A percentile compares a stretch with the other conserved stretches of the same genome.
These are phyloP conservation scores for Ceratocystis cacaofunesta DNA, from an alignment of 2,329 filamentous ascomycete genomes.

Conservation along the genomic window DNA sequence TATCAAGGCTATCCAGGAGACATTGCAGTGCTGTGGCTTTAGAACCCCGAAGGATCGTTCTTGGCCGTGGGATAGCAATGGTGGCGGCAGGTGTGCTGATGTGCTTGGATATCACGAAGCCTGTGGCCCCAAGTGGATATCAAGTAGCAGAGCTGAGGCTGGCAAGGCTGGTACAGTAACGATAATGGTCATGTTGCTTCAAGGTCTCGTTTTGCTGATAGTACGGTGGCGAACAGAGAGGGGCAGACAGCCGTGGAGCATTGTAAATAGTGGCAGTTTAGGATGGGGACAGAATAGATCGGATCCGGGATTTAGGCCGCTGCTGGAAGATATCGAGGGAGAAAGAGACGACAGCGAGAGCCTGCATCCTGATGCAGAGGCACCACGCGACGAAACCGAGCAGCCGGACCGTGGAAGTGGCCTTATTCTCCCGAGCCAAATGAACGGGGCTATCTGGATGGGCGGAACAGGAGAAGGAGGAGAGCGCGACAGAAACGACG, in stretches of 20 bases:
- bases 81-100: constrained; percentile 29
- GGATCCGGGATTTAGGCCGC: neutral
- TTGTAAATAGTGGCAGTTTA: neutral
- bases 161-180: constrained; percentile 37
- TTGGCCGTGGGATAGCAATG: constrained; percentile 40
- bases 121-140: constrained; percentile 40
- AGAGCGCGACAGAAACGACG: neutral
- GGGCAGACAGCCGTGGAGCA: neutral
- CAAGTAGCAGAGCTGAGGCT: constrained; percentile 31
- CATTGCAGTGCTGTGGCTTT: constrained; percentile 52
- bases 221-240: neutral
- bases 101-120: constrained; percentile 31
- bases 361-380: neutral
- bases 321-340: neutral
- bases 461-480: neutral
- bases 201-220: constrained; percentile 39
- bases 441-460: neutral
- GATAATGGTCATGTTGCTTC: constrained; percentile 37
- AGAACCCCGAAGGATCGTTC: constrained; percentile 41
- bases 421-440: neutral
- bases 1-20: constrained; percentile 49
- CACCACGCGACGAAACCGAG: neutral
- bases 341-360: neutral
- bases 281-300: neutral
- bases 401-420: neutral